phyloP scores from a whole-genome alignment of 192 early-diverging fungal genomes.

The Backusella morwellensis region DNA sequence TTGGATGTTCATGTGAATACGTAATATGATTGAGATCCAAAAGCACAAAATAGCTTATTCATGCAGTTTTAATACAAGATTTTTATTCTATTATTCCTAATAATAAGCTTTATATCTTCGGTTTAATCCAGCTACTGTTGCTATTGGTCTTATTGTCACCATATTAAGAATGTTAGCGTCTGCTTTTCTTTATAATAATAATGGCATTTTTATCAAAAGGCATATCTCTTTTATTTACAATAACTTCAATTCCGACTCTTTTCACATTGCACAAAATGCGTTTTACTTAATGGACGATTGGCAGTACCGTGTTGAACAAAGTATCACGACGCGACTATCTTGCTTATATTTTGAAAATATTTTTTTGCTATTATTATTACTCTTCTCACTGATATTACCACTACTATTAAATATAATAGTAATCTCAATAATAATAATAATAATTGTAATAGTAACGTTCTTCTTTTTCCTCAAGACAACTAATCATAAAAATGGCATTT shows the following conservation, averaged over 20 bases:
- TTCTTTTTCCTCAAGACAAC: background rate
- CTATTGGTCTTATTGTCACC: too few species aligned
- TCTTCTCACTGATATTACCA: background rate
- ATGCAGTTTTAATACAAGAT: background rate
- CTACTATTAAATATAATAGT: background rate
- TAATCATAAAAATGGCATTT: background rate
- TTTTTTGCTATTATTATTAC: too few species aligned
- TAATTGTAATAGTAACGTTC: background rate
- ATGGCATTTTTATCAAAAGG: too few species aligned
- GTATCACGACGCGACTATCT: background rate
- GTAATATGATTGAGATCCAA: background rate
- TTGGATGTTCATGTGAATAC: background rate
- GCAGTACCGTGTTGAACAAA: background rate
- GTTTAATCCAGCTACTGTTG: too few species aligned
- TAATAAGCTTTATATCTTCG: too few species aligned
- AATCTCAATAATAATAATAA: background rate
- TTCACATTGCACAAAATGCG: background rate
- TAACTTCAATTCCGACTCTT: background rate
- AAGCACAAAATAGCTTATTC: background rate
- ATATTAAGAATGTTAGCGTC: too few species aligned
- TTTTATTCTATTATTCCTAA: too few species aligned
- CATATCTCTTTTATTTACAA: background rate
- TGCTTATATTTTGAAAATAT: too few species aligned
- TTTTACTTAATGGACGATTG: background rate
- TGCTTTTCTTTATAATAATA: too few species aligned